Conservation (phyloP, 106 monocot genomes). For the Platanthera zijinensis region DNA sequence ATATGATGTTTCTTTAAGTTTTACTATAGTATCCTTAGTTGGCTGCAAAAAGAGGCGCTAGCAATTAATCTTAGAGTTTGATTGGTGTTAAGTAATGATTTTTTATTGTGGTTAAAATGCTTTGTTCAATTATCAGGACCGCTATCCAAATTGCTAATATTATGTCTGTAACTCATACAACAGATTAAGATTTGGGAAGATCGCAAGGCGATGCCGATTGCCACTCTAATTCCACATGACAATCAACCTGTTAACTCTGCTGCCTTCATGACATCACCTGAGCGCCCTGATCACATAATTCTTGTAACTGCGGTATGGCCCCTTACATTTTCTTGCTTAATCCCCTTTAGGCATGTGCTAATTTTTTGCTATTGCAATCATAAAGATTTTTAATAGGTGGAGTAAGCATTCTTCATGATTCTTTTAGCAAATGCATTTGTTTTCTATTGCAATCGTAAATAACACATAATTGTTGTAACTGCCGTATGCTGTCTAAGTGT, state of each 20-base stretch:
- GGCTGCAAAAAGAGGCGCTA: neutral
- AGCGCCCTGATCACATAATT: conserved; percentile 83
- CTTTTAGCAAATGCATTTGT: neutral
- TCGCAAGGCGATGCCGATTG: conserved; percentile 49
- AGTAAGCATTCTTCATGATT: neutral
- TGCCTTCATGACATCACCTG: conserved; percentile 79
- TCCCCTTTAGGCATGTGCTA: neutral
- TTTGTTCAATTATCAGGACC: neutral
- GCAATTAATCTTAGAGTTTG: neutral
- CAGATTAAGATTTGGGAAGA: conserved; percentile 99
- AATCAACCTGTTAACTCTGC: conserved; percentile 81
- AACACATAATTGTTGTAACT: too few species aligned
- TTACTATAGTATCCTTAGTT: neutral
- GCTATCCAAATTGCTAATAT: neutral
- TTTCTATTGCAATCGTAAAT: too few species aligned
- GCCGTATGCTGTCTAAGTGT: too few species aligned
- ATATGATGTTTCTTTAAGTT: neutral
- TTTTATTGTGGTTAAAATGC: neutral
- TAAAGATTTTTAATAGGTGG: neutral
- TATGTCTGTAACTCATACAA: neutral
- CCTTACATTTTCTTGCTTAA: conserved; percentile 7
- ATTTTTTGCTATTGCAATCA: neutral
- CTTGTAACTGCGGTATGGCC: conserved; percentile 78
- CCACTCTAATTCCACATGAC: conserved; percentile 73
- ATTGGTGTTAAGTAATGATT: neutral